Conservation (phyloP, 257 asterid genomes). For the Haberlea rhodopensis region DNA sequence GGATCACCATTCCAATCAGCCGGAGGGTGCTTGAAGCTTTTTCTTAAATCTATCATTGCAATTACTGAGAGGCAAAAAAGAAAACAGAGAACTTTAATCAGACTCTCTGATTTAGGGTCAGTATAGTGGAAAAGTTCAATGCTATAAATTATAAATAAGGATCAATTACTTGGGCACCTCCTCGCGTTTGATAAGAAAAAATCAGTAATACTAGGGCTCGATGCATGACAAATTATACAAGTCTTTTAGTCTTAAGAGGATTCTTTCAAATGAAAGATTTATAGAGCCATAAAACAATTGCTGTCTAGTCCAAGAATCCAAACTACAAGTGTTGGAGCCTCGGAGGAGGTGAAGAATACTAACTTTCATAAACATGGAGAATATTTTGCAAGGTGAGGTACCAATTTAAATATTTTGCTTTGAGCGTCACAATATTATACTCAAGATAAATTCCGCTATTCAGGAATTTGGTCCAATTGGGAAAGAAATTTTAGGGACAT, state of each 20-base stretch:
- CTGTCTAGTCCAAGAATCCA: no score
- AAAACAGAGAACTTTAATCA: neutral
- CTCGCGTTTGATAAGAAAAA: neutral
- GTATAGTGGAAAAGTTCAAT: slow-evolving; percentile 2
- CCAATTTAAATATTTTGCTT: neutral
- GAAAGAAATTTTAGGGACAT: neutral
- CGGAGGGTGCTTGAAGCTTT: slow-evolving; percentile 68
- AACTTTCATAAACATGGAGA: no score
- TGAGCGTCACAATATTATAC: neutral
- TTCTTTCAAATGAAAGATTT: neutral
- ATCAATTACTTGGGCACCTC: neutral
- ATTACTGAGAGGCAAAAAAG: slow-evolving; percentile 50
- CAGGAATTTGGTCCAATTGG: neutral
- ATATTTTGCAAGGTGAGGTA: no score
- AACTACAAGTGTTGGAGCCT: slow-evolving; percentile 3
- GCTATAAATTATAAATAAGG: slow-evolving; percentile 1
- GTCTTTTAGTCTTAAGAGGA: neutral
- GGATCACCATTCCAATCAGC: slow-evolving; percentile 97
- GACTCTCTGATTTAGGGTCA: neutral
- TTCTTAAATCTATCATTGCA: slow-evolving; percentile 57
- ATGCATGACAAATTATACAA: neutral
- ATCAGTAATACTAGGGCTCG: neutral
- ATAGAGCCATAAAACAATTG: neutral
- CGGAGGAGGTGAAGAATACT: neutral
- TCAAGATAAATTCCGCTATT: neutral